Base-by-base conservation (phyloP, 2,329 filamentous ascomycete species). In the Aspergillus hiratsukae region DNA sequence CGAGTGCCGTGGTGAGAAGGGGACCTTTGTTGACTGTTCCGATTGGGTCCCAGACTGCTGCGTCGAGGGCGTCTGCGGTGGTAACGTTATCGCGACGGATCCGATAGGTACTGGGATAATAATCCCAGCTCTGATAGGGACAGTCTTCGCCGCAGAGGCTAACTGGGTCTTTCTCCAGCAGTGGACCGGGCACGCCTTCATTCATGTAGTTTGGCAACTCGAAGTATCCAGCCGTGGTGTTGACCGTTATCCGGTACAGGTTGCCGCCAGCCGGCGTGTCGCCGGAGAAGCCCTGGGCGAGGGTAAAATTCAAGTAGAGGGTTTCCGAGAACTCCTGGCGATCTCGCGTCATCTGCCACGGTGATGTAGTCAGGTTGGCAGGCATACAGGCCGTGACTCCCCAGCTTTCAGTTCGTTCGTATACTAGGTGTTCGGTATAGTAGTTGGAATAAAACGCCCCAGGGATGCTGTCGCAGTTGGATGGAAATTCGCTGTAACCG, bases 191-290 rank as follows among this genome's bases (percentile, higher is more conserved):
- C 27, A 48, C 31, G 3, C 57, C 55, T 17, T 58, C 56, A 40
- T 71, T 72, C 53, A 63, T 57, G 54, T 68, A 64, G 50, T 65
- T 71, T 9, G 69, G 69, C 9, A 71, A 54, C 58, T 70, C 69
- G 52, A 73, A 73, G 43, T 68, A 71, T 1, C 70, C 70, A 8
- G 63, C 63, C 6, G 69, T 72, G 10, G 67, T 72, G 28, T 64
- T 57, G 19, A 71, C 48, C 1, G 58, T 66, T 14, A 71, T 53
- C 46, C 62, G 58, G 55, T 62, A 66, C 14, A 62, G 48, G 4
- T 14, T 41, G 9, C 37, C 45, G 10, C 27, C 25, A 40, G 7
- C 28, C 7, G 5, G 40, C 17, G 14, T 45, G 41, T 45, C 41
- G 25, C 25, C 1, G 21, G 48, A 27, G 23, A 45, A 28, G 37